These are phyloP conservation scores for Metarhizium rileyi DNA, from an alignment of 2,329 filamentous ascomycete species.

Conservation along the genomic window DNA sequence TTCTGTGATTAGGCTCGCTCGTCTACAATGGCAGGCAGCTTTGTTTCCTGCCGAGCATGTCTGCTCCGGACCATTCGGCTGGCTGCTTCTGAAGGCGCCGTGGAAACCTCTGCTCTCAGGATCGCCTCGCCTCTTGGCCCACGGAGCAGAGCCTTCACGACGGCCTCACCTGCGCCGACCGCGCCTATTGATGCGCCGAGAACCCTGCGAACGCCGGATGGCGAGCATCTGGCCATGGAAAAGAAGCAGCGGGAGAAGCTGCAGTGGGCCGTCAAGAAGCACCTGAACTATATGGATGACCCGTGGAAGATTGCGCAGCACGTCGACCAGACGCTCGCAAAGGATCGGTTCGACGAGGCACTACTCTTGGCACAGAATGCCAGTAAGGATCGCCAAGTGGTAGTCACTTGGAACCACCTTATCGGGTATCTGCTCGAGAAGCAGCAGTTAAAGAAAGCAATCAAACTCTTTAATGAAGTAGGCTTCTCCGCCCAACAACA, in stretches of 20 bases:
- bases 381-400: slow-evolving; percentile 53
- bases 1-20: not conserved
- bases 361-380: slow-evolving; percentile 57
- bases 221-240: slow-evolving; percentile 6
- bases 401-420: slow-evolving; percentile 82
- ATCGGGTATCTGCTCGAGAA: slow-evolving; percentile 61
- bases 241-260: slow-evolving; percentile 18
- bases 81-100: slow-evolving; percentile 3
- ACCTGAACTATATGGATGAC: slow-evolving; percentile 57
- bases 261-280: slow-evolving; percentile 35
- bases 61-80: slow-evolving; percentile 17
- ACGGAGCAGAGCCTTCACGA: slow-evolving; percentile 10
- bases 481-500: slow-evolving; percentile 10
- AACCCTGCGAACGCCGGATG: slow-evolving; percentile 11
- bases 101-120: not conserved
- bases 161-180: slow-evolving; percentile 2
- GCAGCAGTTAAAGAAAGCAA: slow-evolving; percentile 49
- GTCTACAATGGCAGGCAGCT: slow-evolving; percentile 16
- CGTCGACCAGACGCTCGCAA: slow-evolving; percentile 49
- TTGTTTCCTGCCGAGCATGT: slow-evolving; percentile 18
- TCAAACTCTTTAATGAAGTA: slow-evolving; percentile 86
- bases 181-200: slow-evolving; percentile 13
- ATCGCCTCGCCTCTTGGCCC: slow-evolving; percentile 6
- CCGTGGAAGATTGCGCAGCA: slow-evolving; percentile 63
- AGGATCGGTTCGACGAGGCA: slow-evolving; percentile 56